Evolutionary conservation across 1,139 yeast species (phyloP).

Genomic region (Debaryomyces sp.): DNA sequence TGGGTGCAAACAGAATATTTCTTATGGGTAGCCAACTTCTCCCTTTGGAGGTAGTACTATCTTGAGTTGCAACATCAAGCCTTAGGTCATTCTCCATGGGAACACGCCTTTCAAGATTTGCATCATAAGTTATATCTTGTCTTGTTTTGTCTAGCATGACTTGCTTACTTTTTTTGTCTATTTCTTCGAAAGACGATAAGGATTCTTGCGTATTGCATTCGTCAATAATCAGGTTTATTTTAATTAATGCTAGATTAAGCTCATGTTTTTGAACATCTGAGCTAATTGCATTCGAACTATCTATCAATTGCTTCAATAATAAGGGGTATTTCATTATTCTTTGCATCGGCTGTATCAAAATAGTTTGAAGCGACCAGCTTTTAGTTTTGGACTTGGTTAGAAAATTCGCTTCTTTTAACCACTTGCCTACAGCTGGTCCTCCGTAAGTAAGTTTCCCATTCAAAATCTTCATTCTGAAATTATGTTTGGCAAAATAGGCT

Average conservation of each 20-base stretch:
- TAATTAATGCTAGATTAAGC: constrained; percentile 19
- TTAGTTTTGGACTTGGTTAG: constrained; percentile 5
- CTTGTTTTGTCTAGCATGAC: constrained; percentile 10
- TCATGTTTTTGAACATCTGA: constrained; percentile 11
- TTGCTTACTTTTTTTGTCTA: constrained; percentile 11
- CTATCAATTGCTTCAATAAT: constrained; percentile 18
- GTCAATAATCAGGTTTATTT: constrained; percentile 19
- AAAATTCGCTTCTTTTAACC: constrained; percentile 18
- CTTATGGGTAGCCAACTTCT: constrained; percentile 1
- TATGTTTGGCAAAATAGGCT: constrained; percentile 10
- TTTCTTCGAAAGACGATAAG: constrained; percentile 16
- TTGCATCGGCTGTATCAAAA: constrained; percentile 17
- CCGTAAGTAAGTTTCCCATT: constrained; percentile 2
- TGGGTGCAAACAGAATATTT: constrained; percentile 6
- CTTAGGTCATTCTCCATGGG: constrained; percentile 13
- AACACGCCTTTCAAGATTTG: constrained; percentile 13
- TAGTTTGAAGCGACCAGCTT: constrained; percentile 8
- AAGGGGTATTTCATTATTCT: constrained; percentile 18
- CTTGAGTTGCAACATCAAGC: constrained; percentile 7
- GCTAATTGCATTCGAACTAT: constrained; percentile 5
- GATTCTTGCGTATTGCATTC: constrained; percentile 11
- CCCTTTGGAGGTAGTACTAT: constrained; percentile 3
- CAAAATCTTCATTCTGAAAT: constrained; percentile 10
- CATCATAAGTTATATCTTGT: neutral
- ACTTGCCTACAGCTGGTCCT: constrained; percentile 9